Base-by-base conservation (phyloP, 1,139 yeast genomes). In the Taphrina pruni region DNA sequence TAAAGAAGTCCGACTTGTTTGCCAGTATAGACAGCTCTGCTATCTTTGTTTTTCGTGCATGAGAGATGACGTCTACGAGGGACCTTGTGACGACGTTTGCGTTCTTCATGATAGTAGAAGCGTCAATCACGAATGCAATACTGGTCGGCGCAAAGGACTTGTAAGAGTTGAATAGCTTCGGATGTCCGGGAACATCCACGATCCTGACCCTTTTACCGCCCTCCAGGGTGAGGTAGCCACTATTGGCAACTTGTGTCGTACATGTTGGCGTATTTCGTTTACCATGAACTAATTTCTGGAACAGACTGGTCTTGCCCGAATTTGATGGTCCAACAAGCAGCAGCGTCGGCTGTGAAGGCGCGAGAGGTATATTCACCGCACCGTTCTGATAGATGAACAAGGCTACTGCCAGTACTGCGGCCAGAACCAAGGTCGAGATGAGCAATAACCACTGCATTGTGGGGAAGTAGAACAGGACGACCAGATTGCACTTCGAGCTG, bases 1-100 rank as follows among this genome's bases (percentile, higher is more conserved):
- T 64, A 50, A 64, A 64, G 61, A 64, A 55, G 39, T 64, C 67
- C 1, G 61, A 54, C 14, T 64, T 64, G 67, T 64, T 64, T 58
- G 67, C 67, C 26, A 64, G 36, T 20, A 64, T 39, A 20, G 45
- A 21, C 36, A 64, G 12, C 48, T 43, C 43, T 8, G 36, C 48
- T 8, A 64, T 17, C 14, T 21, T 55, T 41, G 26, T 7, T 12
- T 26, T 46, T 14, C 61, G 67, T 11, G 55, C 60, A 45, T 36
- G 26, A 6, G 61, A 52, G 52, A 64, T n/a, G 20, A 57, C 60
- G 12, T 54, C 56, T 6, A 64, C 43, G 7, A 64, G 38, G 8
- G 12, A n/a, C 12, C 55, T 58, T 3, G 67, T 39, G 36, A 64
- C 56, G 1, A 32, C 35, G n/a, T 56, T 55, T 41, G 61, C 67